phyloP scores from a whole-genome alignment of 257 asterid genomes.

The Eustoma russellianum region DNA sequence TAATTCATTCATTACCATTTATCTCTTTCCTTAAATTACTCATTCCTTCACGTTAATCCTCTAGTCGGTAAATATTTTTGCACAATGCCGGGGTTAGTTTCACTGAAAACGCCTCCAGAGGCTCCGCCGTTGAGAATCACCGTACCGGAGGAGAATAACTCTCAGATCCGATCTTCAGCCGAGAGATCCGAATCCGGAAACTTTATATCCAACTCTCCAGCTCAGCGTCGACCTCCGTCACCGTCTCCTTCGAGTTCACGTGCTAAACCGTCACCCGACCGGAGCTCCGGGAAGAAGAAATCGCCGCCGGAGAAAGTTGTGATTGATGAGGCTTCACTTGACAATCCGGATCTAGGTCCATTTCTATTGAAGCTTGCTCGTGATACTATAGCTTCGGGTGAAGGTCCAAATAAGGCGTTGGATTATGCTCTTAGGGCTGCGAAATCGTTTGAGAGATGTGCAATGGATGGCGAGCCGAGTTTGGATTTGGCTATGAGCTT shows the following conservation, averaged over 20 bases:
- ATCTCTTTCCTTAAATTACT: conserved; percentile 1
- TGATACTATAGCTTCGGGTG: conserved; percentile 91
- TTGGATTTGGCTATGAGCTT: conserved; percentile 94
- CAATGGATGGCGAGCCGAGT: conserved; percentile 65
- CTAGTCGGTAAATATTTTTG: background rate
- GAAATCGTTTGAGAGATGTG: conserved; percentile 71
- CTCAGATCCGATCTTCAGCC: conserved; percentile 50
- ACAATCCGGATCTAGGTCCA: conserved; percentile 99
- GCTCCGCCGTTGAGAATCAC: conserved; percentile 58
- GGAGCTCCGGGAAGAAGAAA: conserved; percentile 72
- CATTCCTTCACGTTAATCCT: background rate
- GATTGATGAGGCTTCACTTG: conserved; percentile 67
- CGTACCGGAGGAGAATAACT: conserved; percentile 39
- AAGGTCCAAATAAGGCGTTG: conserved; percentile 74
- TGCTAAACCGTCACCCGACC: conserved; percentile 88
- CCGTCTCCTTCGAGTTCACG: conserved; percentile 92
- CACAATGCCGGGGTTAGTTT: conserved; percentile 83
- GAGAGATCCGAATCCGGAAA: conserved; percentile 47
- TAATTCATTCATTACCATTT: background rate
- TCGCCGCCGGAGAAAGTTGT: conserved; percentile 64
- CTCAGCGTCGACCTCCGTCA: conserved; percentile 74
- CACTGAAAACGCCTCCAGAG: conserved; percentile 75
- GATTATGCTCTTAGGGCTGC: conserved; percentile 87
- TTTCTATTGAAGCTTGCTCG: conserved; percentile 76
- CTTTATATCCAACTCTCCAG: conserved; percentile 54